These are phyloP conservation scores for Panaeolus papilionaceus DNA, from an alignment of 768 basidiomycete genomes.

Conservation along the genomic window DNA sequence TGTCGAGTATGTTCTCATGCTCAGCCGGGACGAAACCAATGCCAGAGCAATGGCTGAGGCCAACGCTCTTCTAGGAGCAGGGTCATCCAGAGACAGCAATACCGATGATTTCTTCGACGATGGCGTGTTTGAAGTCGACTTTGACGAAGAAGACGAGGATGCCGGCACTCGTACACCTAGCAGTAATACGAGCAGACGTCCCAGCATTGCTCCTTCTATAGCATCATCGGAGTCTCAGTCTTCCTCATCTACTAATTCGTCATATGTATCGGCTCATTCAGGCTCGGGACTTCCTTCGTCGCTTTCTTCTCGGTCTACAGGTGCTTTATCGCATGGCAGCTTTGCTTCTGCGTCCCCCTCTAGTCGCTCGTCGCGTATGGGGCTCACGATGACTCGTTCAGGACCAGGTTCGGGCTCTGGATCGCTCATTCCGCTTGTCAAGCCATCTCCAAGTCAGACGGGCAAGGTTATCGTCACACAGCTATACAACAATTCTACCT, in stretches of 20 bases:
- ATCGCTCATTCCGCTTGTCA: constrained; percentile 32
- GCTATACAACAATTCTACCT: constrained; percentile 38
- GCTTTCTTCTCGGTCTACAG: constrained; percentile 19
- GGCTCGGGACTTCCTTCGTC: constrained; percentile 24
- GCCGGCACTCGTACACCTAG: constrained; percentile 14
- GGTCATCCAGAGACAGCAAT: constrained; percentile 16
- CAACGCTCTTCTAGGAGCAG: constrained; percentile 20
- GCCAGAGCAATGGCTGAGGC: constrained; percentile 26
- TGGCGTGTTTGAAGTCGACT: constrained; percentile 64
- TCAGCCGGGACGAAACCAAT: constrained; percentile 78
- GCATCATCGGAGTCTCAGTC: constrained; percentile 28
- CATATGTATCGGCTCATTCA: constrained; percentile 7
- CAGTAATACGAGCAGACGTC: constrained; percentile 19
- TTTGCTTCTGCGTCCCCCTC: constrained; percentile 18
- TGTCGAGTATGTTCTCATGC: constrained; percentile 82
- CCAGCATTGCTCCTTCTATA: constrained; percentile 23
- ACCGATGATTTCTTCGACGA: constrained; percentile 43
- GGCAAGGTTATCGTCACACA: neutral
- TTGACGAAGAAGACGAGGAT: constrained; percentile 43
- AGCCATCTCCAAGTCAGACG: constrained; percentile 28
- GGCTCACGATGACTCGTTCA: constrained; percentile 22
- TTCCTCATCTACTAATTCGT: constrained; percentile 11
- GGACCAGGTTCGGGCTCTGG: neutral
- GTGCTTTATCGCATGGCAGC: neutral
- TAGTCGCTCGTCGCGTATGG: constrained; percentile 28